Evolutionary conservation across 805 yeast species (phyloP), one percentile per base, ranked within the genome.

Genomic region (Grigorovia humatica): DNA sequence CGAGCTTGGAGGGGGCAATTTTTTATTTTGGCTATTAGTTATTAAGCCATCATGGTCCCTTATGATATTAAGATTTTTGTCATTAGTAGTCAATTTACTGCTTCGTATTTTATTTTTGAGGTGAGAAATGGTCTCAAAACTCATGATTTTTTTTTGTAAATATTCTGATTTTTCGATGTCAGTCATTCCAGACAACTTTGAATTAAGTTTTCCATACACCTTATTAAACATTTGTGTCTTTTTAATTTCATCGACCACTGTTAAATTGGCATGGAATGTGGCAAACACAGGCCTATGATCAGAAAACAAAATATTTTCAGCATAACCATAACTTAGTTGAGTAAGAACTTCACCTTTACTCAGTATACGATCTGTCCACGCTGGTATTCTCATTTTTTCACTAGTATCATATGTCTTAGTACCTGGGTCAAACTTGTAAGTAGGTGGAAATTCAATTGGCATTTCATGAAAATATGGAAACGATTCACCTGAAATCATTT

Each of bases 281-380:
- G 89, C 95, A 63, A 77, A 80, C 0, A 91, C 96, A 0, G 98
- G 97, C 47, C 95, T 72, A 66, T 91, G 99, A 62, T 91, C 99
- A 0, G 96, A 87, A 59, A 86, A 84, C 17, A 72, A 65, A 19
- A 87, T 73, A 23, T 75, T 72, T 19, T 74, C 78, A 9, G 75
- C 79, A 48, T 83, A 73, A 13, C 79, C 75, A 64, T 91, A 93
- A 8, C 71, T 68, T 1, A 75, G 55, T 55, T 85, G 91, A 46
- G 70, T 73, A 52, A 90, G 65, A 11, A 76, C 72, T n/a, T 70
- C 70, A 15, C 85, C 82, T 27, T 85, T 72, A 60, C 81, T 82
- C 47, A 90, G 67, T 35, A 91, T 82, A 52, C 99, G 72, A 70
- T 93, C 99, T 2, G 98, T 90, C 99, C 99, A 93, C 0, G 99